These are phyloP conservation scores for Monosporascus cannonballus DNA, from an alignment of 2,329 filamentous ascomycete genomes.

Conservation along the genomic window DNA sequence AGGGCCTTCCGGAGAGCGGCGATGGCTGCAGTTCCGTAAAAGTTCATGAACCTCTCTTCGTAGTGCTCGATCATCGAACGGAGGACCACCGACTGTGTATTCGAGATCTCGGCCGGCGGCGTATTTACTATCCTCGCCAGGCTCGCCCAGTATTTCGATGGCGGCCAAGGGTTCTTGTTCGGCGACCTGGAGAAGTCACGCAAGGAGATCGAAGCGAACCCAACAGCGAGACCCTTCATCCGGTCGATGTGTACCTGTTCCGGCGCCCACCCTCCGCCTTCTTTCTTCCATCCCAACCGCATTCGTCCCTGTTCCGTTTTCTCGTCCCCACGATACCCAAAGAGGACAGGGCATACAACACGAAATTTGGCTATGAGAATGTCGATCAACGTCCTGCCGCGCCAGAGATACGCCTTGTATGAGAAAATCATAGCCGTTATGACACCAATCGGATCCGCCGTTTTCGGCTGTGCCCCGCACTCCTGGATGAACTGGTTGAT, in stretches of 20 bases:
- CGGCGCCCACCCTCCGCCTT: conserved; percentile 52
- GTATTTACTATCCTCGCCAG: conserved; percentile 74
- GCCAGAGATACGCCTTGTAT: conserved; percentile 58
- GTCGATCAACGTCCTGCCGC: conserved; percentile 65
- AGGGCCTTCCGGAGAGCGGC: conserved; percentile 64
- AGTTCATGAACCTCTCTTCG: conserved; percentile 67
- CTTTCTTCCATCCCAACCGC: conserved; percentile 68
- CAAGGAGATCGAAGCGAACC: conserved; percentile 76
- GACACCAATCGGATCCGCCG: conserved; percentile 75
- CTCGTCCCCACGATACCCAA: conserved; percentile 74
- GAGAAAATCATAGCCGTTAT: conserved; percentile 71
- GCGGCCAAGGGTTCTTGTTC: conserved; percentile 69
- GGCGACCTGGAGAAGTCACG: conserved; percentile 71
- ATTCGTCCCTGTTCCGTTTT: conserved; percentile 60
- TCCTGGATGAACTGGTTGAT: conserved; percentile 65
- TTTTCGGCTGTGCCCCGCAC: conserved; percentile 55
- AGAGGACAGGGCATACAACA: conserved; percentile 74
- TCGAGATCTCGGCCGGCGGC: conserved; percentile 58
- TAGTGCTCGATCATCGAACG: conserved; percentile 67
- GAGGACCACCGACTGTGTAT: conserved; percentile 67
- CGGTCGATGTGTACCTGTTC: conserved; percentile 73
- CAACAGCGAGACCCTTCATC: conserved; percentile 77
- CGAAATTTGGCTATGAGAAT: conserved; percentile 85
- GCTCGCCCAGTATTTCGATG: conserved; percentile 74
- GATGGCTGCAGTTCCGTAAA: conserved; percentile 74